A percentile compares a stretch with the other conserved stretches of the same genome.
phyloP scores from a whole-genome alignment of 1,284 basidiomycete genomes.

The Tremellales sp. region DNA sequence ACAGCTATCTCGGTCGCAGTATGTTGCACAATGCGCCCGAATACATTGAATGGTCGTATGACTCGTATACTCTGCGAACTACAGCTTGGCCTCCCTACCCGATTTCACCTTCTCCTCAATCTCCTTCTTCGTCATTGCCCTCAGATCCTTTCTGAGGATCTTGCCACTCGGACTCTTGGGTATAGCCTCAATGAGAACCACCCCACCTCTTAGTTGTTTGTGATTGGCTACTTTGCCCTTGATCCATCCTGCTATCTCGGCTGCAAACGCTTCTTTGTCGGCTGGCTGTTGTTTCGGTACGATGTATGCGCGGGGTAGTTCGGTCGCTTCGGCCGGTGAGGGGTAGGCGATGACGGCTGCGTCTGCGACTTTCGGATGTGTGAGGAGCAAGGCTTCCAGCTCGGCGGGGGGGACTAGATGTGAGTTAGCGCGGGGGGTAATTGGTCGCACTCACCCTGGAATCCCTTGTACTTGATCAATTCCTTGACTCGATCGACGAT shows the following conservation, averaged over 20 bases:
- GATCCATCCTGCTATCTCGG: conserved; percentile 61
- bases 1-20: not conserved
- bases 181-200: conserved; percentile 49
- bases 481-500: conserved; percentile 62
- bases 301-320: conserved; percentile 73
- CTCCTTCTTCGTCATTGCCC: conserved; percentile 30
- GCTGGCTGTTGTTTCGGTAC: conserved; percentile 52
- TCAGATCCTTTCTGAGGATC: conserved; percentile 42
- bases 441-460: conserved; percentile 27
- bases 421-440: not conserved
- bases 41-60: not conserved
- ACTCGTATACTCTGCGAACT: not conserved
- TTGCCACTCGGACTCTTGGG: conserved; percentile 50
- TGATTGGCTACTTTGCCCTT: conserved; percentile 53
- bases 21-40: not conserved
- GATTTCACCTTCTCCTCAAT: conserved; percentile 13
- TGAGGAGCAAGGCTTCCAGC: conserved; percentile 67
- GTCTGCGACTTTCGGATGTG: conserved; percentile 67
- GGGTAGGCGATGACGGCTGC: conserved; percentile 68
- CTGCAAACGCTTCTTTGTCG: conserved; percentile 51
- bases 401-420: conserved; percentile 72
- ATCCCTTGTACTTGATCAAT: conserved; percentile 68
- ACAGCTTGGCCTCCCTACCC: conserved; percentile 16
- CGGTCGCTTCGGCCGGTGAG: conserved; percentile 61
- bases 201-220: conserved; percentile 51